Evolutionary conservation across 805 yeast species (phyloP).

Genomic region (Metschnikowia matae): DNA sequence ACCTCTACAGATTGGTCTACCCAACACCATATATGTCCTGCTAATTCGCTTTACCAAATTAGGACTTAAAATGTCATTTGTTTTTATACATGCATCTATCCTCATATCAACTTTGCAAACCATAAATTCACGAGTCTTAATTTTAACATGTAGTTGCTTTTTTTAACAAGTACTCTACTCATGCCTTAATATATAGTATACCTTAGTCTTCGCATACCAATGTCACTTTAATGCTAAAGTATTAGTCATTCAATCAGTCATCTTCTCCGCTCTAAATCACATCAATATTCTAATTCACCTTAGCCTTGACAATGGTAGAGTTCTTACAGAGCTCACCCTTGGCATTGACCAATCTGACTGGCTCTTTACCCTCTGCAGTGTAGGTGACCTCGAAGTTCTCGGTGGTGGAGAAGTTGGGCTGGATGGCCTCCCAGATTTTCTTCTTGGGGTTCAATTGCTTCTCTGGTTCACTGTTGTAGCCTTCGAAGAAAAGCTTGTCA

Average conservation of each 20-base stretch:
- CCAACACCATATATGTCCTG: too few relatives aligned
- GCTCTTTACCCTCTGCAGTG: conserved; percentile 75
- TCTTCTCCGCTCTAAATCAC: neutral
- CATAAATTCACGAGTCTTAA: too few relatives aligned
- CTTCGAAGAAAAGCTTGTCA: conserved; percentile 93
- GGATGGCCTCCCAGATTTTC: conserved; percentile 94
- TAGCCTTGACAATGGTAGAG: conserved; percentile 67
- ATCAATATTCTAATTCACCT: conserved; percentile 55
- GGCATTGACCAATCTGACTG: conserved; percentile 68
- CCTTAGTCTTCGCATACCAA: neutral
- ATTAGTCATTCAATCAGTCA: neutral
- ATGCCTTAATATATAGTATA: too few relatives aligned
- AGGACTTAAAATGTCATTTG: too few relatives aligned
- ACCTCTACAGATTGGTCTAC: neutral
- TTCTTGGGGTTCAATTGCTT: conserved; percentile 94
- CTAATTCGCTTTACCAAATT: too few relatives aligned
- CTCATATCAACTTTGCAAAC: too few relatives aligned
- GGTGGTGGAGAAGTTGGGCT: conserved; percentile 84
- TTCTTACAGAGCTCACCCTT: conserved; percentile 77
- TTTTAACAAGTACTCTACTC: too few relatives aligned
- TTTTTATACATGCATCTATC: too few relatives aligned
- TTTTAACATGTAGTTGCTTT: too few relatives aligned
- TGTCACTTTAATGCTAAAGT: too few relatives aligned
- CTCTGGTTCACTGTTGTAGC: conserved; percentile 84
- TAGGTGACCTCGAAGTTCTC: conserved; percentile 73